phyloP scores from a whole-genome alignment of 2,329 filamentous ascomycete genomes.

The Rhynchosporium agropyri region DNA sequence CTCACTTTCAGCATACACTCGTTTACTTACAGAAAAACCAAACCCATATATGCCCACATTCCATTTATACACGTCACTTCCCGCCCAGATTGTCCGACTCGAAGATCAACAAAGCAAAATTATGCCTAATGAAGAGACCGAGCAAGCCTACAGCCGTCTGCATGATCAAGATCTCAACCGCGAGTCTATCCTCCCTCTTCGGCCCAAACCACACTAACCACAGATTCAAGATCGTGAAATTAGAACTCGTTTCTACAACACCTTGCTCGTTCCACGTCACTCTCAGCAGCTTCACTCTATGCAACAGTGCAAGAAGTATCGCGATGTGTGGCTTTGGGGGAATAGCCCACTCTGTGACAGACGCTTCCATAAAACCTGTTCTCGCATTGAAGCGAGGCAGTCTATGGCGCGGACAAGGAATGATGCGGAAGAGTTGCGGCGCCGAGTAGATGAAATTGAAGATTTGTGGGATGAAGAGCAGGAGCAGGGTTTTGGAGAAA shows the following conservation, averaged over 20 bases:
- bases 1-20: too few species aligned
- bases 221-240: conserved; percentile 91
- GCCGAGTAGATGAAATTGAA: conserved; percentile 96
- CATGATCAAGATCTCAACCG: conserved; percentile 76
- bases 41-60: conserved; percentile 1
- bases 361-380: conserved; percentile 84
- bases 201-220: conserved; percentile 97
- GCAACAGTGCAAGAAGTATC: conserved; percentile 65
- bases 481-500: conserved; percentile 93
- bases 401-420: conserved; percentile 91
- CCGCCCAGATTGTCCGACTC: conserved; percentile 78
- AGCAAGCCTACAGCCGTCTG: conserved; percentile 77
- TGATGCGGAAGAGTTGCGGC: conserved; percentile 85
- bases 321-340: conserved; percentile 68
- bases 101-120: conserved; percentile 85
- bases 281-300: conserved; percentile 67
- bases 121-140: conserved; percentile 83
- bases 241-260: conserved; percentile 76
- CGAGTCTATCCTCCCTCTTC: conserved; percentile 81
- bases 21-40: neutral
- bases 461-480: conserved; percentile 89
- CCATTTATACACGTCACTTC: neutral
- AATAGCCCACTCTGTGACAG: conserved; percentile 75
- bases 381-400: conserved; percentile 85
- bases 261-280: conserved; percentile 69